These are phyloP conservation scores for Magnaporthiopsis incrustans DNA, from an alignment of 2,329 filamentous ascomycete genomes.

Conservation along the genomic window DNA sequence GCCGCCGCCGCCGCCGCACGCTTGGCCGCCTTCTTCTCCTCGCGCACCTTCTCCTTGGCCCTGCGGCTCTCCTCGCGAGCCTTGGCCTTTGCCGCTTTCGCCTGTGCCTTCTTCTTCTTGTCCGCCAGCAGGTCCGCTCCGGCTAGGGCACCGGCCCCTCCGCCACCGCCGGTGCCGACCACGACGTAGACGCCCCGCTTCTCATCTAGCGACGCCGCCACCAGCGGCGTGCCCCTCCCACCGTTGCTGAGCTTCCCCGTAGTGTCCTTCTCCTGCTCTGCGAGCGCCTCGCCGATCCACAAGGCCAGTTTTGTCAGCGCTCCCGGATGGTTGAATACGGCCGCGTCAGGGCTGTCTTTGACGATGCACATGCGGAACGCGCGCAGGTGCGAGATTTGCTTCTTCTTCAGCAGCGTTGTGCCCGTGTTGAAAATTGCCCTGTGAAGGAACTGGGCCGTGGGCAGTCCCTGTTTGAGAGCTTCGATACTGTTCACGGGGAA, in stretches of 20 bases:
- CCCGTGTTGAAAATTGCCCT: constrained; percentile 90
- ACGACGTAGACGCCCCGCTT: constrained; percentile 81
- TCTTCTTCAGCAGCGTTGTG: constrained; percentile 83
- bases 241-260: constrained; percentile 62
- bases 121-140: constrained; percentile 1
- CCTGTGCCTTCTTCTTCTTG: constrained; percentile 50
- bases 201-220: constrained; percentile 86
- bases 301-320: constrained; percentile 88
- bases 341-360: constrained; percentile 85
- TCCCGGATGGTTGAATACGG: constrained; percentile 87
- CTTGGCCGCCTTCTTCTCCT: constrained; percentile 53
- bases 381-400: constrained; percentile 84
- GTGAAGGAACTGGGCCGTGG: constrained; percentile 81
- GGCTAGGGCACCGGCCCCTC: constrained; percentile 58
- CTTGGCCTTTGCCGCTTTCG: constrained; percentile 57
- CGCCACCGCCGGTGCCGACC: constrained; percentile 84
- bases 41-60: constrained; percentile 50
- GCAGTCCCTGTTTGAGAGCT: constrained; percentile 65
- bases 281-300: constrained; percentile 89
- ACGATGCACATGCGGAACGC: constrained; percentile 94
- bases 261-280: constrained; percentile 74
- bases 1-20: constrained; percentile 33
- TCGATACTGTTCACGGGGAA: constrained; percentile 57
- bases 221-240: constrained; percentile 71
- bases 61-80: constrained; percentile 47